Percentiles rank a stretch among this genome's conserved stretches.
These are phyloP conservation scores for Starmera dryadoides DNA, from an alignment of 805 yeast genomes.

Conservation along the genomic window DNA sequence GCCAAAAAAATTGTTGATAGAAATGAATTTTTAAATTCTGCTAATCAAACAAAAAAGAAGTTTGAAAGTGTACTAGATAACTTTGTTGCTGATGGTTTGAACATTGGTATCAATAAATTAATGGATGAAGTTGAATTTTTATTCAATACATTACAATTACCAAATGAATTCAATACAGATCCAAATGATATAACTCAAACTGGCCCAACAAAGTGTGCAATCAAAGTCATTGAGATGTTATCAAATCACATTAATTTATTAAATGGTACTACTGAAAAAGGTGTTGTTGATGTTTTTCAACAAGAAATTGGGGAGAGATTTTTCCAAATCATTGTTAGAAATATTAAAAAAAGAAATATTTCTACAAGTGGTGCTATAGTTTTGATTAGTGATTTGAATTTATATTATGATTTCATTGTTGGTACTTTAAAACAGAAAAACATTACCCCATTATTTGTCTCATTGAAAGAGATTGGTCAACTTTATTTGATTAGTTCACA, in stretches of 20 bases:
- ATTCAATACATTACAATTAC: conserved; percentile 46
- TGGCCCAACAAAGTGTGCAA: conserved; percentile 60
- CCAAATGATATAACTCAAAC: conserved; percentile 20
- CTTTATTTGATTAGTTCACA: conserved; percentile 64
- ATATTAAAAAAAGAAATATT: conserved; percentile 64
- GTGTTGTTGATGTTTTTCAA: conserved; percentile 85
- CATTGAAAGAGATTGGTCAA: conserved; percentile 80
- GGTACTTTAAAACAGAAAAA: conserved; percentile 52
- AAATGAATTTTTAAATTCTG: conserved; percentile 72
- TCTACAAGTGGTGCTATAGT: conserved; percentile 79
- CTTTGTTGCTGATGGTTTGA: conserved; percentile 87
- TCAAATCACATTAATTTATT: conserved; percentile 66
- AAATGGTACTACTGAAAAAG: conserved; percentile 77
- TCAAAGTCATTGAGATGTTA: conserved; percentile 51
- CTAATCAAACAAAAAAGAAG: conserved; percentile 71
- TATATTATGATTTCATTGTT: conserved; percentile 66
- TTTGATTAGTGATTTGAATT: conserved; percentile 75
- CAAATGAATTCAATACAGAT: conserved; percentile 56
- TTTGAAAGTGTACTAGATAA: conserved; percentile 80
- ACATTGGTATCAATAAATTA: conserved; percentile 84
- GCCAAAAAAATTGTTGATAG: conserved; percentile 50
- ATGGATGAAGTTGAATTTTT: conserved; percentile 71
- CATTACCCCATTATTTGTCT: conserved; percentile 67
- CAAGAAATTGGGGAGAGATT: conserved; percentile 90
- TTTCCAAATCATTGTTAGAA: conserved; percentile 67